phyloP scores from a whole-genome alignment of 495 filamentous ascomycete species.

The Neurospora sp. region DNA sequence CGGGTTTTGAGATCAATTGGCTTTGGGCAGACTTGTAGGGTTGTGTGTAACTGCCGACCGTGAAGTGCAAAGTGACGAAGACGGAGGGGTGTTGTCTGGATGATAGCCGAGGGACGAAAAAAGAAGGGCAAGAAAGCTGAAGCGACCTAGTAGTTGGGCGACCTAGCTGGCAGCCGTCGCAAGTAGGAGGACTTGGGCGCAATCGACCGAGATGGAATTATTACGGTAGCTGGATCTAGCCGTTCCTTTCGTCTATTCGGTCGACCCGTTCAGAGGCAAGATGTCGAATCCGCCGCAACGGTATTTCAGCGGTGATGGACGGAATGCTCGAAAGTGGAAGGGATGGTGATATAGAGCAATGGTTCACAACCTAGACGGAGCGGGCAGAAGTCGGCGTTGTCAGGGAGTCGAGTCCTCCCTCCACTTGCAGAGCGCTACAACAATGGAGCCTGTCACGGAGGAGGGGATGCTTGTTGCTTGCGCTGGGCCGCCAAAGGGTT shows the following conservation, averaged over 20 bases:
- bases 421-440: background rate
- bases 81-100: background rate
- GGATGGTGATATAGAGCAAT: background rate
- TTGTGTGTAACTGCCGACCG: background rate
- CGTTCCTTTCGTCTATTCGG: background rate
- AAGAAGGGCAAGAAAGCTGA: background rate
- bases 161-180: background rate
- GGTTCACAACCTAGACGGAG: background rate
- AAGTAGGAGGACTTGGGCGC: background rate
- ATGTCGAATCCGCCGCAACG: background rate
- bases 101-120: background rate
- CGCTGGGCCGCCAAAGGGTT: background rate
- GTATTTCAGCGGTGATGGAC: background rate
- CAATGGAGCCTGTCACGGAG: background rate
- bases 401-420: background rate
- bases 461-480: background rate
- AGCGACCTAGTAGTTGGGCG: background rate
- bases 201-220: background rate
- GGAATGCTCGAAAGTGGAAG: background rate
- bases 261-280: background rate
- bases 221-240: background rate
- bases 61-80: background rate
- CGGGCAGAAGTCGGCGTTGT: background rate
- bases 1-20: background rate
- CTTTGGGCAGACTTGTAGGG: background rate